phyloP scores from a whole-genome alignment of 2,329 filamentous ascomycete species.

The Proliferodiscus dingleyae region DNA sequence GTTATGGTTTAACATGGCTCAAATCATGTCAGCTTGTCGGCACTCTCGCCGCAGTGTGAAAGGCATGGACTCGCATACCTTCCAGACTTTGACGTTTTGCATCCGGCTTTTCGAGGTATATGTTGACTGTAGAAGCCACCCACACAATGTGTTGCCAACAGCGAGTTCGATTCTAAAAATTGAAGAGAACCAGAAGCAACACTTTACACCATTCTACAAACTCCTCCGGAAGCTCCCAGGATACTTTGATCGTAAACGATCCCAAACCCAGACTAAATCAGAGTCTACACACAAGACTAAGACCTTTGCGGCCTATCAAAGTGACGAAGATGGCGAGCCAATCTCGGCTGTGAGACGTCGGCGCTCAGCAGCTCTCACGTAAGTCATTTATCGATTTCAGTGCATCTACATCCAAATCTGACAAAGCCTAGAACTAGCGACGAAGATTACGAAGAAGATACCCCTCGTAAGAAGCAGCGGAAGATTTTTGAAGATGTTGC shows the following conservation, averaged over 20 bases:
- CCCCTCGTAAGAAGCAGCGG: constrained; percentile 31
- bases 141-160: constrained; percentile 3
- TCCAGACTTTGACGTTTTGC: constrained; percentile 11
- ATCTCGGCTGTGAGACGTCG: constrained; percentile 39
- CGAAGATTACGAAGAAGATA: constrained; percentile 8
- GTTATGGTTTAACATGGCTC: constrained; percentile 17
- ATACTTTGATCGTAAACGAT: constrained; percentile 7
- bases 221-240: background rate
- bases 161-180: constrained; percentile 19
- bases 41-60: constrained; percentile 1
- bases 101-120: constrained; percentile 28
- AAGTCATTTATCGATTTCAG: constrained; percentile 4
- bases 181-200: constrained; percentile 15
- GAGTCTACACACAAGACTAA: background rate
- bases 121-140: constrained; percentile 26
- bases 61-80: constrained; percentile 14
- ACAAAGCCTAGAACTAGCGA: constrained; percentile 5
- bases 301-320: constrained; percentile 9
- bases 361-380: constrained; percentile 5
- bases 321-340: constrained; percentile 25
- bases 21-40: constrained; percentile 9
- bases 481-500: constrained; percentile 43
- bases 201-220: constrained; percentile 4
- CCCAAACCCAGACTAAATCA: background rate
- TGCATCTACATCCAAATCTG: background rate